Evolutionary conservation across 306 rosid genomes (phyloP), one percentile per base, ranked within the genome.

Genomic region (Prunus salicina): DNA sequence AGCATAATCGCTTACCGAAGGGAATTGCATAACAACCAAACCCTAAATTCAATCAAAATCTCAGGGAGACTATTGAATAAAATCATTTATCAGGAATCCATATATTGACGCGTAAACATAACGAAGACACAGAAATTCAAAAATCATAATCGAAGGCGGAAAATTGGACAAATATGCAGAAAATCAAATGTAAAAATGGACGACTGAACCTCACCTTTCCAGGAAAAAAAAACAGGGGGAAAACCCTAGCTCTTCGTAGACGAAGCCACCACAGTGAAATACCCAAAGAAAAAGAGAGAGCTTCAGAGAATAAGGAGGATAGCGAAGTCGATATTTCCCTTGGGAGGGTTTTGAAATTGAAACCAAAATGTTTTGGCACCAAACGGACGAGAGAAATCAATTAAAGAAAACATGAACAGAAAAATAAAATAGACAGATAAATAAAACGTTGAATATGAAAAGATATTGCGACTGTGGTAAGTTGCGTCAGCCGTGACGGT

Each of bases 1-100:
- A 12, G 8, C 64, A 75, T 2, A 20, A 56, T 20, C 65, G 43
- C 15, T 38, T 41, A 32, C 46, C 16, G 18, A 55, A 49, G 27
- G 18, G 22, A 69, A 50, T 47, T 2, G 12, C 22, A 53, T 24
- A 22, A 52, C 50, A 8, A 55, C 24, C 45, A 12, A 77, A 32
- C 80, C 80, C 80, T 69, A 68, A 68, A 1, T 27, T 70, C 38
- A 68, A 55, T 38, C 57, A 55, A 55, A 64, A 64, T 18, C 58
- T n/a, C 38, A 10, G 5, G 30, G 12, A 64, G 5, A 2, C 12
- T 7, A 11, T 55, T 13, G 8, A 32, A 71, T 12, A 71, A 8
- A 52, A 19, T 12, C 50, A 20, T 18, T 28, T 1, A 58, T 25
- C 68, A 43, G 18, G 8, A 64, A 63, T 14, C 51, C 11, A 64